phyloP scores from a whole-genome alignment of 768 basidiomycete species.

The Rhodotorula toruloides region DNA sequence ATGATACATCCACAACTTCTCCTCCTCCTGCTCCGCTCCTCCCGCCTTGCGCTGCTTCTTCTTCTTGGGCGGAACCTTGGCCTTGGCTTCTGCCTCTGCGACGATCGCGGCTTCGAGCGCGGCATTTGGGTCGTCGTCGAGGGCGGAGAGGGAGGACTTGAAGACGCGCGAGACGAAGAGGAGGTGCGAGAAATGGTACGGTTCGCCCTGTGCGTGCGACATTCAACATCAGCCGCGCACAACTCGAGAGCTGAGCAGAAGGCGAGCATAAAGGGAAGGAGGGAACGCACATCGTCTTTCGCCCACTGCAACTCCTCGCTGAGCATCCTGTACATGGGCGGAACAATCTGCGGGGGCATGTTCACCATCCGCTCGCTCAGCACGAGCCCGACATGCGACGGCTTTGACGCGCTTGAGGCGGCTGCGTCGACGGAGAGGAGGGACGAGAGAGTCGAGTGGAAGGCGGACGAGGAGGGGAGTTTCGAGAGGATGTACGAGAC shows the following conservation, averaged over 20 bases:
- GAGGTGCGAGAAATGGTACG: conserved; percentile 42
- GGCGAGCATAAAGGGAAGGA: background rate
- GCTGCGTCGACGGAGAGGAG: conserved; percentile 38
- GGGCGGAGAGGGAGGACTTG: conserved; percentile 51
- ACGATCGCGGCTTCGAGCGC: conserved; percentile 46
- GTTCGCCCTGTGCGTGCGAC: conserved; percentile 16
- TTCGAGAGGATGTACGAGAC: conserved; percentile 63
- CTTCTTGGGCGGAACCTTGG: conserved; percentile 43
- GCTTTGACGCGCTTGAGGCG: conserved; percentile 33
- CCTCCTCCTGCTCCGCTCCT: conserved; percentile 48
- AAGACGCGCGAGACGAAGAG: conserved; percentile 45
- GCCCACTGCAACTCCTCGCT: conserved; percentile 73
- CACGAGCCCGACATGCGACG: conserved; percentile 62
- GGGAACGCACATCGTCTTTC: conserved; percentile 54
- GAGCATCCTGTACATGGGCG: conserved; percentile 88
- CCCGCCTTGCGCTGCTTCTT: conserved; percentile 39
- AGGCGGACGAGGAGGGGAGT: conserved; percentile 54
- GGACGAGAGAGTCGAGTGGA: conserved; percentile 54
- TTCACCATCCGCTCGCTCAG: conserved; percentile 86
- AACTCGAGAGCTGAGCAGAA: background rate
- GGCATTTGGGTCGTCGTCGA: conserved; percentile 64
- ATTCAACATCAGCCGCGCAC: too few relatives aligned
- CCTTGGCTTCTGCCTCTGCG: conserved; percentile 40
- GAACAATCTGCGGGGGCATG: conserved; percentile 88
- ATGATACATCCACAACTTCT: conserved; percentile 70